Conservation (phyloP, 2,329 filamentous ascomycete species). For the Corinectria fuckeliana region DNA sequence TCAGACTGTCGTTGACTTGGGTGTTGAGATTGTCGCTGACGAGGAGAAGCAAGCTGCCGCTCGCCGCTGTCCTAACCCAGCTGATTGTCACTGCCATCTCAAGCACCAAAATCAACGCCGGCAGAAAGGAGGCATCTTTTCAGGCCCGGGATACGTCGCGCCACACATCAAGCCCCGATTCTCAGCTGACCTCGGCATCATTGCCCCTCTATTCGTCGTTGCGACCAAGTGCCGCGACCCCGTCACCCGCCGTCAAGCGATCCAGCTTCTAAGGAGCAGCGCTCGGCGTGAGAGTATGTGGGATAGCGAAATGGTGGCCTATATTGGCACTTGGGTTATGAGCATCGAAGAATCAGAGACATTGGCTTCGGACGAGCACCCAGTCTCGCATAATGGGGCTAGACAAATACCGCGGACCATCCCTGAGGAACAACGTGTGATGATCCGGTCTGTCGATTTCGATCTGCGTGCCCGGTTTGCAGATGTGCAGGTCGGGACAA, state of each 20-base stretch:
- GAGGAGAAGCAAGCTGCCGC: conserved; percentile 59
- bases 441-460: conserved; percentile 63
- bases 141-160: conserved; percentile 50
- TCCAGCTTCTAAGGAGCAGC: conserved; percentile 65
- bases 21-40: conserved; percentile 64
- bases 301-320: conserved; percentile 67
- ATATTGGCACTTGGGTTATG: conserved; percentile 62
- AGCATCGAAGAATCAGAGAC: conserved; percentile 58
- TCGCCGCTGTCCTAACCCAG: conserved; percentile 52
- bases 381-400: conserved; percentile 6
- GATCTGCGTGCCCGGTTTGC: conserved; percentile 60
- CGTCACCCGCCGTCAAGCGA: conserved; percentile 62
- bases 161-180: conserved; percentile 67
- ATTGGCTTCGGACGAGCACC: conserved; percentile 35
- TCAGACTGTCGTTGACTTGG: conserved; percentile 61
- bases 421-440: conserved; percentile 61
- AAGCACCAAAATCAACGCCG: conserved; percentile 12
- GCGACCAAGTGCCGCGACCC: conserved; percentile 70
- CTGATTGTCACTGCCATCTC: conserved; percentile 50
- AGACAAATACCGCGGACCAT: conserved; percentile 41
- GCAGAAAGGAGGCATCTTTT: conserved; percentile 43
- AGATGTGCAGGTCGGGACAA: conserved; percentile 59
- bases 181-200: conserved; percentile 68
- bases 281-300: conserved; percentile 72
- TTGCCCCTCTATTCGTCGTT: conserved; percentile 70